phyloP scores from a whole-genome alignment of 768 basidiomycete species.

The Pleurotus eryngii region DNA sequence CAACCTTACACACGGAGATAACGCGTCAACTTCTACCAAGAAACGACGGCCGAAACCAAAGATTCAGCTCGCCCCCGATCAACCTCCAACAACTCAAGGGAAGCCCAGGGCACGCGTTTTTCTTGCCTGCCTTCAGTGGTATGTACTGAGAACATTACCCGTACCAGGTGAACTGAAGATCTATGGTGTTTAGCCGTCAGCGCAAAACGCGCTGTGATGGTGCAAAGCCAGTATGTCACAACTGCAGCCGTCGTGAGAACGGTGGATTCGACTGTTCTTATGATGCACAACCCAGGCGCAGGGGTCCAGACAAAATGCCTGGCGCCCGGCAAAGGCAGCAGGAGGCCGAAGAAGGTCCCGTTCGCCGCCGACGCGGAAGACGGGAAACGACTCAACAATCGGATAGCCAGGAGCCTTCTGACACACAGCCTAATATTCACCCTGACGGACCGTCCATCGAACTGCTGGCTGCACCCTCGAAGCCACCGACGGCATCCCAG shows the following conservation, averaged over 20 bases:
- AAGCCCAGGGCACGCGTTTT: conserved; percentile 72
- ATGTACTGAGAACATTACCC: conserved; percentile 15
- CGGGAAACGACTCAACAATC: conserved; percentile 11
- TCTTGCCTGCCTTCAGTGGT: conserved; percentile 81
- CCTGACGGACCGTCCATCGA: too few relatives aligned
- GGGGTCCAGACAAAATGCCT: conserved; percentile 78
- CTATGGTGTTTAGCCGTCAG: conserved; percentile 47
- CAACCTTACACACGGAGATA: background rate
- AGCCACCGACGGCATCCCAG: too few relatives aligned
- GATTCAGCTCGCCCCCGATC: conserved; percentile 70
- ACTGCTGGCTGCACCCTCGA: too few relatives aligned
- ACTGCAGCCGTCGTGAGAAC: conserved; percentile 55
- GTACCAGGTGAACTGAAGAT: conserved; percentile 6
- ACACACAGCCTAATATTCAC: too few relatives aligned
- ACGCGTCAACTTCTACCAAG: conserved; percentile 23
- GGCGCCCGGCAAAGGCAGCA: conserved; percentile 64
- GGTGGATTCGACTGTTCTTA: conserved; percentile 55
- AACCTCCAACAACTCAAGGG: conserved; percentile 81
- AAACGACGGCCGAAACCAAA: conserved; percentile 51
- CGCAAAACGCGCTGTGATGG: conserved; percentile 85
- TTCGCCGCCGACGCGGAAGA: conserved; percentile 35
- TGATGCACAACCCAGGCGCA: conserved; percentile 69
- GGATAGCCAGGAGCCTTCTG: too few relatives aligned
- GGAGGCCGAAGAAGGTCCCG: conserved; percentile 6
- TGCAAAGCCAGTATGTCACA: conserved; percentile 72